Percentiles rank a stretch among this genome's conserved stretches.
Conservation (phyloP, 306 rosid species). For the Acacia confusa region DNA sequence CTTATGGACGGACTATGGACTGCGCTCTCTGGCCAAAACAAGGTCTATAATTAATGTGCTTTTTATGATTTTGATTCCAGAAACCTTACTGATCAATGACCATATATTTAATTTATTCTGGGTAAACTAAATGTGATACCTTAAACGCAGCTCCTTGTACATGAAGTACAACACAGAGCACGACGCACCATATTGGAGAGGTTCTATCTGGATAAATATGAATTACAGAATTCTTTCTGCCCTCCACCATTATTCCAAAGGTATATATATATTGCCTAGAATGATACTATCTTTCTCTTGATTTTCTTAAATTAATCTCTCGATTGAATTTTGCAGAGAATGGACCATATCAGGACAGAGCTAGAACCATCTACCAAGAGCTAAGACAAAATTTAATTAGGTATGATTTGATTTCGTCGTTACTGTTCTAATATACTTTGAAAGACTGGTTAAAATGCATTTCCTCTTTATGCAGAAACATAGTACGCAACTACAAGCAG, state of each 20-base stretch:
- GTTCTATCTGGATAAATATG: constrained; percentile 85
- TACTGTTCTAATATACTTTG: neutral
- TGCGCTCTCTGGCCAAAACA: constrained; percentile 92
- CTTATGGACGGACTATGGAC: constrained; percentile 88
- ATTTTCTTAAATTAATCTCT: constrained; percentile 25
- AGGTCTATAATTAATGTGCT: constrained; percentile 47
- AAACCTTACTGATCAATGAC: constrained; percentile 15
- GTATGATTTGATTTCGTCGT: constrained; percentile 39
- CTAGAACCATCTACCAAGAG: constrained; percentile 64
- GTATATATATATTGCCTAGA: constrained; percentile 47
- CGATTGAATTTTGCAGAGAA: constrained; percentile 49
- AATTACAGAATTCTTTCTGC: constrained; percentile 82
- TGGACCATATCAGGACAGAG: constrained; percentile 75
- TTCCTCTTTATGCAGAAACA: constrained; percentile 35
- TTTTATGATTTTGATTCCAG: constrained; percentile 2
- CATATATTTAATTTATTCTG: constrained; percentile 22
- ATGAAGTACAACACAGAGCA: constrained; percentile 93
- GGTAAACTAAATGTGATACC: constrained; percentile 7
- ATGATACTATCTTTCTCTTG: neutral
- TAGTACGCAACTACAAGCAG: constrained; percentile 62
- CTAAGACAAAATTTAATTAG: constrained; percentile 80
- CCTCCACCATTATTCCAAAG: constrained; percentile 86
- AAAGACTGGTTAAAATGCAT: neutral
- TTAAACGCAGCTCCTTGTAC: constrained; percentile 62
- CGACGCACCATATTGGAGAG: constrained; percentile 97